Evolutionary conservation across 2,329 filamentous ascomycete species (phyloP), one percentile per base, ranked within the genome.

Genomic region (Stachybotrys elegans): DNA sequence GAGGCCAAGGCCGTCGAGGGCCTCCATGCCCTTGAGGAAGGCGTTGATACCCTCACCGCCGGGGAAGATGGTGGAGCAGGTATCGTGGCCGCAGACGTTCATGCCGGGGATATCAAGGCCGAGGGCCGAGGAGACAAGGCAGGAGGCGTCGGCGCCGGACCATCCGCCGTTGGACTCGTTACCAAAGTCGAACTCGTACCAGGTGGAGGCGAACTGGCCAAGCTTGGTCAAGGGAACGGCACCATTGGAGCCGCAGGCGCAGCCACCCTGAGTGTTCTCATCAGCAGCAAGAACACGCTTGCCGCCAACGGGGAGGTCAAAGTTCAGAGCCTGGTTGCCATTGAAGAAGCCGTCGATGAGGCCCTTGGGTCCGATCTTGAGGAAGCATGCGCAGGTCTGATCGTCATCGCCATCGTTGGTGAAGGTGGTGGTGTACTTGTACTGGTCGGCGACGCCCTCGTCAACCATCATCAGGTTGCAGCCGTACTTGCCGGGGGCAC

Each of bases 401-500:
- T 65, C 61, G 36, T 55, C 41, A 49, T 44, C 57, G 42, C 61
- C 58, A 41, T 62, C 65, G 56, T 67, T 65, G 42, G 57, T 58
- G 56, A 75, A 71, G 50, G 60, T 60, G 48, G 64, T 48, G 17
- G 62, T 60, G 65, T 76, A 73, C 43, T 69, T 48, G 65, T 76
- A 78, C 49, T 66, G 42, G 47, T 53, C 40, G 48, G 60, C 60
- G 40, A 67, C 55, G 39, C 50, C 48, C 45, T 51, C 54, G 50
- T 62, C 53, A 46, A 78, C 57, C 23, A 65, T 48, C 69, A 73
- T 70, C 40, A 76, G 60, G 70, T 78, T 78, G 71, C 73, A 75
- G 55, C 73, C 73, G 57, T 68, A 77, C 47, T 61, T n/a, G 43
- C 49, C 53, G 8, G 46, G 2, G 40, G 56, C 54, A 45, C 75